A percentile compares a stretch with the other conserved stretches of the same genome.
phyloP scores from a whole-genome alignment of 2,329 filamentous ascomycete genomes.

The Diplodia scrobiculata region DNA sequence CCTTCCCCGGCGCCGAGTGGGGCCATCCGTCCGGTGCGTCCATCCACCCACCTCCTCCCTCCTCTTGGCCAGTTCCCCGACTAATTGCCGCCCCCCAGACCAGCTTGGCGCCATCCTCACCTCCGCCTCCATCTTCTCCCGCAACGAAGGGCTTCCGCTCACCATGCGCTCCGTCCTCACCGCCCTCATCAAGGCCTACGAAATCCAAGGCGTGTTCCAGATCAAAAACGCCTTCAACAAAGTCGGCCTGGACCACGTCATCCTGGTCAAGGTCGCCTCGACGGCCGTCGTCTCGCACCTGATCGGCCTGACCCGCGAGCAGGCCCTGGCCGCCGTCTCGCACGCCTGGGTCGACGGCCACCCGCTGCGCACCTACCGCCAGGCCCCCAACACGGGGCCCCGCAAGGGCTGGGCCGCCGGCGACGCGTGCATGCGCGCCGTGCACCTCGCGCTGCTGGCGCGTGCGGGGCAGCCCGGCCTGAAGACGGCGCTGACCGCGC shows the following conservation, averaged over 20 bases:
- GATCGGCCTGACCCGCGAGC: conserved; percentile 82
- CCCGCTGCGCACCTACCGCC: conserved; percentile 92
- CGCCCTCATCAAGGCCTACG: conserved; percentile 98
- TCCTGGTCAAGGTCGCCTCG: conserved; percentile 95
- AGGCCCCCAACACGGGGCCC: conserved; percentile 98
- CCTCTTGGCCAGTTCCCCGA: no score
- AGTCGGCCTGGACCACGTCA: conserved; percentile 95
- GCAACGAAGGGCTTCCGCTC: conserved; percentile 85
- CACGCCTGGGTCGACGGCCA: conserved; percentile 98
- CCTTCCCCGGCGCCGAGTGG: conserved; percentile 98
- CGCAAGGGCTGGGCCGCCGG: conserved; percentile 98
- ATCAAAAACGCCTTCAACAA: conserved; percentile 99
- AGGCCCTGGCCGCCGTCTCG: conserved; percentile 92
- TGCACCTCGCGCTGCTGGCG: conserved; percentile 87
- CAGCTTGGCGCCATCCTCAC: conserved; percentile 96
- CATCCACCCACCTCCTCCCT: conserved; percentile 31
- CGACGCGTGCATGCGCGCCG: conserved; percentile 93
- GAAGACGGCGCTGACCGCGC: conserved; percentile 87
- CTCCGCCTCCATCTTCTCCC: conserved; percentile 94
- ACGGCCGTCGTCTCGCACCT: conserved; percentile 93
- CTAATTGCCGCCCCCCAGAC: conserved; percentile 53
- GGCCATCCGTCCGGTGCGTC: conserved; percentile 77
- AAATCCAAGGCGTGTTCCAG: conserved; percentile 96
- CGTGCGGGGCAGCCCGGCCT: conserved; percentile 87
- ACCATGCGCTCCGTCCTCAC: conserved; percentile 78